A percentile compares a stretch with the other conserved stretches of the same genome.
Evolutionary conservation across 106 monocot species (phyloP).

Genomic region (Dioscorea alata): DNA sequence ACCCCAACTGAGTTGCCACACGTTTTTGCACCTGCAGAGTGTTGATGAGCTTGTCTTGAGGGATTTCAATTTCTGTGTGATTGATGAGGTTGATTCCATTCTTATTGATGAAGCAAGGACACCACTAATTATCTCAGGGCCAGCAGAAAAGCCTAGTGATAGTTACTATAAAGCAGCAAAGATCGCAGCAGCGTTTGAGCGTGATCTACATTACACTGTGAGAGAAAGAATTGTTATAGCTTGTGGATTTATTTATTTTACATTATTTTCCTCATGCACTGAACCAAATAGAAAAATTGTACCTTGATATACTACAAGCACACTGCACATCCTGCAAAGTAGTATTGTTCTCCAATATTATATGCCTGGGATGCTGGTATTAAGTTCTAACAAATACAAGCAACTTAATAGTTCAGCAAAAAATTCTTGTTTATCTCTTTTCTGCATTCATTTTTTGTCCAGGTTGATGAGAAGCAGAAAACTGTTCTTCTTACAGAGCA

Average conservation of each 20-base stretch:
- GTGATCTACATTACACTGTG: conserved; percentile 96
- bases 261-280: too few species aligned
- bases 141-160: conserved; percentile 94
- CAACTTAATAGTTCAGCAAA: background rate
- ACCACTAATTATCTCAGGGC: conserved; percentile 93
- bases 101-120: conserved; percentile 99
- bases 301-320: too few species aligned
- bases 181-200: conserved; percentile 84
- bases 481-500: conserved; percentile 88
- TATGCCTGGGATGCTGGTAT: too few species aligned
- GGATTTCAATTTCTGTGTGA: conserved; percentile 82
- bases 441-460: conserved; percentile 2
- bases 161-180: conserved; percentile 96
- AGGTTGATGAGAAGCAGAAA: conserved; percentile 99
- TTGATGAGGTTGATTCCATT: conserved; percentile 99
- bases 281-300: too few species aligned
- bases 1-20: too few species aligned
- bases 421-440: background rate
- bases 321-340: too few species aligned
- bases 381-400: too few species aligned
- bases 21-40: conserved; percentile 39
- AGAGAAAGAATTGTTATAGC: background rate
- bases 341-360: too few species aligned
- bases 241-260: too few species aligned
- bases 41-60: conserved; percentile 89